These are phyloP conservation scores for Achaetomium macrosporum DNA, from an alignment of 2,329 filamentous ascomycete species.

Conservation along the genomic window DNA sequence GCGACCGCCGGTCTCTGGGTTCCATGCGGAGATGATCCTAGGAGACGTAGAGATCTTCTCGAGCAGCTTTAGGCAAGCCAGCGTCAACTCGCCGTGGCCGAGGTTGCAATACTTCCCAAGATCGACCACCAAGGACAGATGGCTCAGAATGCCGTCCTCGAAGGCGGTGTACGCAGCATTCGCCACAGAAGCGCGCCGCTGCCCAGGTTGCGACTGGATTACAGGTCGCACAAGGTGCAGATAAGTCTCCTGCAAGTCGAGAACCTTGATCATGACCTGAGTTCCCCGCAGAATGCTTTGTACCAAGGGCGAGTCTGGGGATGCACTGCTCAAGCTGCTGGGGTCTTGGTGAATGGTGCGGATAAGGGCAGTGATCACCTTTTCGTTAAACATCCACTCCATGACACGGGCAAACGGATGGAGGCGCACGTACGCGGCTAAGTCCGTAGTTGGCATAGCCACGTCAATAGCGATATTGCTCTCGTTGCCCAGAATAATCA, in stretches of 20 bases:
- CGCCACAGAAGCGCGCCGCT: slow-evolving; percentile 56
- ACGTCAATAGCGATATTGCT: slow-evolving; percentile 70
- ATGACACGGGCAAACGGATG: slow-evolving; percentile 93
- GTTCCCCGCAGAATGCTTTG: slow-evolving; percentile 73
- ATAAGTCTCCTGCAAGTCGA: slow-evolving; percentile 88
- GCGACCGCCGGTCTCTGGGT: slow-evolving; percentile 50
- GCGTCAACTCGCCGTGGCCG: slow-evolving; percentile 71
- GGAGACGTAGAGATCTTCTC: slow-evolving; percentile 81
- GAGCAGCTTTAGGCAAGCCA: slow-evolving; percentile 74
- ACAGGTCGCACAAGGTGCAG: slow-evolving; percentile 79
- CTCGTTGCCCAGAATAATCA: slow-evolving; percentile 78
- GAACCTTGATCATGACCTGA: slow-evolving; percentile 73
- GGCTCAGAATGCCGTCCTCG: slow-evolving; percentile 82
- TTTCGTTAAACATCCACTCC: slow-evolving; percentile 97
- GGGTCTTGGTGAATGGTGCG: slow-evolving; percentile 71
- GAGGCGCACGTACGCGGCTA: slow-evolving; percentile 74
- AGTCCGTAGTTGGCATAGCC: slow-evolving; percentile 65
- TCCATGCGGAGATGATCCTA: slow-evolving; percentile 68
- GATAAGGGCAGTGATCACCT: slow-evolving; percentile 74
- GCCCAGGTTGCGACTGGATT: slow-evolving; percentile 59
- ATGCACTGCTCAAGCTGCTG: slow-evolving; percentile 63
- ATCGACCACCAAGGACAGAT: slow-evolving; percentile 72
- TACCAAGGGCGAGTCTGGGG: slow-evolving; percentile 74
- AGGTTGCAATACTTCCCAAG: slow-evolving; percentile 83
- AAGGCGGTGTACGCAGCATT: slow-evolving; percentile 80